Conservation (phyloP, 2,329 filamentous ascomycete species). For the Huntiella abstrusa region DNA sequence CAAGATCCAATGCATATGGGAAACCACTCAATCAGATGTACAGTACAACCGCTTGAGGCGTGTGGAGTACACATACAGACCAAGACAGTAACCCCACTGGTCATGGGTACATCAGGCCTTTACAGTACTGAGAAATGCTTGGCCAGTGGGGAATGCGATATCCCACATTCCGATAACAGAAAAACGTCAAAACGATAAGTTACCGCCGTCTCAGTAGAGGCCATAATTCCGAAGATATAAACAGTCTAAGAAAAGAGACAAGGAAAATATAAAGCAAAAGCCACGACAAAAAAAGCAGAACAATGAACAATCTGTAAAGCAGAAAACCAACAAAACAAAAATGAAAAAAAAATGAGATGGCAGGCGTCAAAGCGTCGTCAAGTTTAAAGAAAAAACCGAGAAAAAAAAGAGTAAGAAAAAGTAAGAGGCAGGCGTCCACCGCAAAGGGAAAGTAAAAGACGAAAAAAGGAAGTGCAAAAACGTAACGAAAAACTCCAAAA, state of each 20-base stretch:
- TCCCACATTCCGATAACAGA: too few relatives aligned
- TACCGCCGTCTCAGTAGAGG: too few relatives aligned
- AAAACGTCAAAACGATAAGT: too few relatives aligned
- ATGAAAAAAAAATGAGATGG: not conserved
- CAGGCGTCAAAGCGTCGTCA: not conserved
- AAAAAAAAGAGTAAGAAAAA: not conserved
- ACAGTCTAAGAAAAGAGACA: not conserved
- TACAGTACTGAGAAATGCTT: too few relatives aligned
- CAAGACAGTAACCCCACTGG: too few relatives aligned
- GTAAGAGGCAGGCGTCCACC: not conserved
- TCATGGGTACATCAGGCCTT: too few relatives aligned
- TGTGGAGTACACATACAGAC: too few relatives aligned
- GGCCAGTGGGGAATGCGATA: too few relatives aligned
- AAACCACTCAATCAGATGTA: too few relatives aligned
- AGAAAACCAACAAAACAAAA: not conserved
- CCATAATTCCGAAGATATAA: too few relatives aligned
- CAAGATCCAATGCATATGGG: too few relatives aligned
- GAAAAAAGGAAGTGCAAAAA: not conserved
- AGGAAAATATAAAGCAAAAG: conserved; percentile 3
- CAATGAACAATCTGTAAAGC: conserved; percentile 14
- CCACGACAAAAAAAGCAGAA: conserved; percentile 5
- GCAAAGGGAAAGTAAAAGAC: not conserved
- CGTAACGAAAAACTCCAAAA: not conserved
- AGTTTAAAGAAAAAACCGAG: conserved; percentile 3
- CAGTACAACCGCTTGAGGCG: too few relatives aligned